A percentile compares a stretch with the other conserved stretches of the same genome.
phyloP scores from a whole-genome alignment of 176 grass and related monocot species.

The Alloteropsis semialata region DNA sequence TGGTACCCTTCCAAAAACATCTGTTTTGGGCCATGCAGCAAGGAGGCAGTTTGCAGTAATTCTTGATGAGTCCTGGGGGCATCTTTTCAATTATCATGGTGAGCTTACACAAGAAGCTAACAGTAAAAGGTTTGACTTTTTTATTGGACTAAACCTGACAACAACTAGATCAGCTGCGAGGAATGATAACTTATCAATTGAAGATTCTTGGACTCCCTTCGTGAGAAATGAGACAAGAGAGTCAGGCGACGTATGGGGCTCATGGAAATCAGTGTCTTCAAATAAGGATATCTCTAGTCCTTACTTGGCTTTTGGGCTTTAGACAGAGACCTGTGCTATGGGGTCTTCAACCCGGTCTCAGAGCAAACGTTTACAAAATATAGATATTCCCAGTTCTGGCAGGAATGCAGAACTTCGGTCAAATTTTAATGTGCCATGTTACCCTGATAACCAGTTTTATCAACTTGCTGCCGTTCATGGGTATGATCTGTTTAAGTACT shows the following conservation, averaged over 20 bases:
- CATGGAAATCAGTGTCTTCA: slow-evolving; percentile 3
- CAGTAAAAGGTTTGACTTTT: slow-evolving; percentile 24
- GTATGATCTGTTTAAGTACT: slow-evolving; percentile 48
- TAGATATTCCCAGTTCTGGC: neutral
- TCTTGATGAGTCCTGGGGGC: slow-evolving; percentile 77
- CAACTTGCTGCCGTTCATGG: slow-evolving; percentile 72
- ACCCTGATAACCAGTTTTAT: slow-evolving; percentile 40
- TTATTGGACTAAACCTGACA: slow-evolving; percentile 53
- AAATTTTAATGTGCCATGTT: slow-evolving; percentile 34
- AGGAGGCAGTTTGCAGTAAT: slow-evolving; percentile 54
- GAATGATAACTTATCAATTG: slow-evolving; percentile 29
- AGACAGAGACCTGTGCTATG: slow-evolving; percentile 10
- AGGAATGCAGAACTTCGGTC: slow-evolving; percentile 28
- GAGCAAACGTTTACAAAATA: slow-evolving; percentile 30
- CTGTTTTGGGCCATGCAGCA: slow-evolving; percentile 73
- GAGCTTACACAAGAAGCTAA: slow-evolving; percentile 44
- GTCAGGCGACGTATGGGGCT: neutral
- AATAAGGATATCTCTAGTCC: slow-evolving; percentile 17
- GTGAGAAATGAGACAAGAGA: slow-evolving; percentile 10
- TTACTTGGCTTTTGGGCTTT: slow-evolving; percentile 38
- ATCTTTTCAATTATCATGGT: slow-evolving; percentile 75
- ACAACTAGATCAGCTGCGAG: slow-evolving; percentile 23
- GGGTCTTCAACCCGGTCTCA: slow-evolving; percentile 48
- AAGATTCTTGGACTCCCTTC: slow-evolving; percentile 37
- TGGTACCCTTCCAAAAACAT: slow-evolving; percentile 33